phyloP scores from a whole-genome alignment of 148 eudicot genomes.

The Fagopyrum esculentum region DNA sequence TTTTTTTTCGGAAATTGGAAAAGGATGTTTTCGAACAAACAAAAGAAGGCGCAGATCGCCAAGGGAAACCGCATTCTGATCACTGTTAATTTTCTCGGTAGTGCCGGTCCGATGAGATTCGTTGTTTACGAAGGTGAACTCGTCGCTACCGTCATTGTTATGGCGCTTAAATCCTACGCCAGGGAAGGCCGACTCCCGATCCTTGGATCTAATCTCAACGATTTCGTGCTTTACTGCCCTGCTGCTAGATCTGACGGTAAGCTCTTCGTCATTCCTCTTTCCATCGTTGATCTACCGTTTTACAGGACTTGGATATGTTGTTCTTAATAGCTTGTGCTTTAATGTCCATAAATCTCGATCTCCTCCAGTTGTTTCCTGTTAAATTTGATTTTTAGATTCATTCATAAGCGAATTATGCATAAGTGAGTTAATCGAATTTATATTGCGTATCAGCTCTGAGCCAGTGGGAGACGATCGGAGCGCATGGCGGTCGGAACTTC shows the following conservation, averaged over 20 bases:
- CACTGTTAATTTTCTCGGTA: slow-evolving; percentile 54
- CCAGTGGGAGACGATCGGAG: slow-evolving; percentile 41
- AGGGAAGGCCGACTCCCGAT: slow-evolving; percentile 67
- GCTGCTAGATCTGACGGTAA: slow-evolving; percentile 55
- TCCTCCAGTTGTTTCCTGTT: neutral
- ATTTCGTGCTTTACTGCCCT: slow-evolving; percentile 53
- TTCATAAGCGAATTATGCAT: neutral
- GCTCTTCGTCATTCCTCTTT: neutral
- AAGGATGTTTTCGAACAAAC: slow-evolving; percentile 34
- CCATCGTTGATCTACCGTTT: neutral
- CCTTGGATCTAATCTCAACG: slow-evolving; percentile 42
- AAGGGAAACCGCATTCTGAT: slow-evolving; percentile 51
- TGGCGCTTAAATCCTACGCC: slow-evolving; percentile 52
- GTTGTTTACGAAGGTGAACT: slow-evolving; percentile 55
- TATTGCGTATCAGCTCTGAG: slow-evolving; percentile 28
- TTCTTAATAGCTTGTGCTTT: neutral
- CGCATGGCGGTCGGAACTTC: slow-evolving; percentile 46
- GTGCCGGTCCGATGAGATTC: slow-evolving; percentile 62
- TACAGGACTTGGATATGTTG: neutral
- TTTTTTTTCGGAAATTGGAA: neutral
- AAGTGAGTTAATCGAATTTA: neutral
- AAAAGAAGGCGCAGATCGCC: slow-evolving; percentile 27
- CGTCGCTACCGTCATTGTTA: slow-evolving; percentile 40
- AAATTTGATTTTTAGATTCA: neutral
- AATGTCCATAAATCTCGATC: neutral